Conservation (phyloP, 495 filamentous ascomycete genomes). For the Annulohypoxylon stygium region DNA sequence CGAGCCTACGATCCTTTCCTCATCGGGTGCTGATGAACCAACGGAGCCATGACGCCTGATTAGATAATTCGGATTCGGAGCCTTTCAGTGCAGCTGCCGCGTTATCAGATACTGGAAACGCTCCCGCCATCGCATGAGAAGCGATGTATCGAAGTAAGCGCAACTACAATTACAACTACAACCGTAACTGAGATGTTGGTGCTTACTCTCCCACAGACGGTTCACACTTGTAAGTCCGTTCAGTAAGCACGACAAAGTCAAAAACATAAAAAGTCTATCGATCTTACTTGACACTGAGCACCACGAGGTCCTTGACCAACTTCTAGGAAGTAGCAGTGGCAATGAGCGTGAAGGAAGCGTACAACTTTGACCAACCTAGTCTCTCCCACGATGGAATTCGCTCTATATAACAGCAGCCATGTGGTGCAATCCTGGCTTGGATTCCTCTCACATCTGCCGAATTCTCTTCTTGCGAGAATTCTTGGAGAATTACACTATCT, state of each 20-base stretch:
- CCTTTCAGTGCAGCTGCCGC: neutral
- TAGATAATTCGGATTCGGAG: constrained; percentile 5
- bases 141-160: neutral
- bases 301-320: neutral
- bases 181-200: neutral
- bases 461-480: neutral
- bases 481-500: constrained; percentile 1
- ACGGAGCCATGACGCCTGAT: constrained; percentile 16
- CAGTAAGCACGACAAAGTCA: neutral
- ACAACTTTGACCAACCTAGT: neutral
- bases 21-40: neutral
- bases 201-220: constrained; percentile 1
- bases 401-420: neutral
- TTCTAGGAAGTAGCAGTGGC: constrained; percentile 14
- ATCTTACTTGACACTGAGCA: constrained; percentile 7
- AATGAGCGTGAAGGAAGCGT: neutral
- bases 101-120: constrained; percentile 5
- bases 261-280: constrained; percentile 7
- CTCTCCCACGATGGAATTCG: neutral
- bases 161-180: neutral
- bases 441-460: constrained; percentile 8
- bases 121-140: neutral
- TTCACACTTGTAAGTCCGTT: neutral
- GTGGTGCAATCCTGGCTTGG: neutral
- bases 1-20: constrained; percentile 12